Conservation (phyloP, 2,329 filamentous ascomycete species). For the Aureobasidium zeae region DNA sequence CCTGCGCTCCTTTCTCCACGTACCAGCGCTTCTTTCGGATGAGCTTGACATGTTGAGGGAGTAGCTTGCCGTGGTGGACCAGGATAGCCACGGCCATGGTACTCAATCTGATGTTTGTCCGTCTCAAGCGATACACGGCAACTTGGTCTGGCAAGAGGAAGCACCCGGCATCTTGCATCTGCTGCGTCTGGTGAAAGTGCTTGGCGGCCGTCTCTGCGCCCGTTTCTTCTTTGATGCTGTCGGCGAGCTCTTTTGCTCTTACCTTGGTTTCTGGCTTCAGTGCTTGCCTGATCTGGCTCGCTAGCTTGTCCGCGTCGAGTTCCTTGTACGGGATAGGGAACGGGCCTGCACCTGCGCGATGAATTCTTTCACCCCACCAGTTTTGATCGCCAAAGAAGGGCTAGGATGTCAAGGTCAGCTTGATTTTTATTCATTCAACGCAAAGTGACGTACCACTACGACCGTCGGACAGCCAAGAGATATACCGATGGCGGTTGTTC, state of each 20-base stretch:
- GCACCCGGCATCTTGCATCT: conserved; percentile 35
- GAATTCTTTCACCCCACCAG: conserved; percentile 48
- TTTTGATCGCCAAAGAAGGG: conserved; percentile 51
- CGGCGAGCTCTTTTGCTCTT: conserved; percentile 32
- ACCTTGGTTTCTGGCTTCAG: conserved; percentile 31
- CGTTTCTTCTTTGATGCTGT: conserved; percentile 31
- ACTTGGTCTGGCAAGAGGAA: conserved; percentile 54
- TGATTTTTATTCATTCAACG: accelerated
- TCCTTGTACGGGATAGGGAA: conserved; percentile 39
- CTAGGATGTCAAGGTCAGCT: background rate
- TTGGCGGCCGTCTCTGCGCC: conserved; percentile 34
- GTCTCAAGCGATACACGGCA: conserved; percentile 63
- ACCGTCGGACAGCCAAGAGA: conserved; percentile 43
- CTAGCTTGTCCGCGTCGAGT: conserved; percentile 37
- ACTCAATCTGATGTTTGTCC: conserved; percentile 56
- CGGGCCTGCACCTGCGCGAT: conserved; percentile 41
- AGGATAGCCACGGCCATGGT: conserved; percentile 49
- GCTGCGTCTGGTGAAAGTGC: conserved; percentile 29
- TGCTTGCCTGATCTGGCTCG: conserved; percentile 38
- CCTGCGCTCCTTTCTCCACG: conserved; percentile 13
- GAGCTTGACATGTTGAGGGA: conserved; percentile 8
- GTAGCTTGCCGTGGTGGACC: background rate
- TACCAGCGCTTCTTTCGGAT: conserved; percentile 7
- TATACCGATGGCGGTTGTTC: conserved; percentile 49
- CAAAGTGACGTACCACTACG: conserved; percentile 31